phyloP scores from a whole-genome alignment of 202 grass and related monocot species.

The Digitaria exilis region DNA sequence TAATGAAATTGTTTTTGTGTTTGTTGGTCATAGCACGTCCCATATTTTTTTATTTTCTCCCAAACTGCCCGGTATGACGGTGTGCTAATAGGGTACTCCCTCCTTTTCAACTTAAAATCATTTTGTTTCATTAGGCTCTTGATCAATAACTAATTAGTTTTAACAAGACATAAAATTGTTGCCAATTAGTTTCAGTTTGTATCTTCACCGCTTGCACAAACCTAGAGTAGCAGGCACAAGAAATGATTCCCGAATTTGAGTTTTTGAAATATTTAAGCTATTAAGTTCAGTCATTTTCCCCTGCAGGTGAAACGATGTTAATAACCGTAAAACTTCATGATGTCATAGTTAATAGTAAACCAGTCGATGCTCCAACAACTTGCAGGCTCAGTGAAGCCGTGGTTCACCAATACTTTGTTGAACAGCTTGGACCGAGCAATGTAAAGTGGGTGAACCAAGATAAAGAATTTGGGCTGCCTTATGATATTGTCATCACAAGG shows the following conservation, averaged over 20 bases:
- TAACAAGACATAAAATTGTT: background rate
- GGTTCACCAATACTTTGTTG: constrained; percentile 53
- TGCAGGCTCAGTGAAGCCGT: constrained; percentile 57
- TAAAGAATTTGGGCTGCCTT: constrained; percentile 61
- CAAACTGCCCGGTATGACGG: too few relatives aligned
- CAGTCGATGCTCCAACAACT: constrained; percentile 26
- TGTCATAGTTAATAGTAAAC: background rate
- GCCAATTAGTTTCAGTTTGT: background rate
- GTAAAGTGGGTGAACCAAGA: constrained; percentile 72
- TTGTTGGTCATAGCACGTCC: too few relatives aligned
- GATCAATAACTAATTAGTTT: too few relatives aligned
- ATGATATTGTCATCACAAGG: constrained; percentile 59
- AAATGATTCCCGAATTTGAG: background rate
- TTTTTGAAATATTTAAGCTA: background rate
- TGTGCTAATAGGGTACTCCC: too few relatives aligned
- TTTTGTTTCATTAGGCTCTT: too few relatives aligned
- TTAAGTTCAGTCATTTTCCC: background rate
- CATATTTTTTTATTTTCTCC: too few relatives aligned
- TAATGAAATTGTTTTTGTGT: too few relatives aligned
- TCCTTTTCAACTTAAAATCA: too few relatives aligned
- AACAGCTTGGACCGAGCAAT: constrained; percentile 43
- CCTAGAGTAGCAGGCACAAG: background rate
- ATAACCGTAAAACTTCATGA: background rate
- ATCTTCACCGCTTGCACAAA: background rate
- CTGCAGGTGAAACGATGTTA: background rate